Conservation (phyloP, 306 rosid genomes). For the Ceratonia siliqua region DNA sequence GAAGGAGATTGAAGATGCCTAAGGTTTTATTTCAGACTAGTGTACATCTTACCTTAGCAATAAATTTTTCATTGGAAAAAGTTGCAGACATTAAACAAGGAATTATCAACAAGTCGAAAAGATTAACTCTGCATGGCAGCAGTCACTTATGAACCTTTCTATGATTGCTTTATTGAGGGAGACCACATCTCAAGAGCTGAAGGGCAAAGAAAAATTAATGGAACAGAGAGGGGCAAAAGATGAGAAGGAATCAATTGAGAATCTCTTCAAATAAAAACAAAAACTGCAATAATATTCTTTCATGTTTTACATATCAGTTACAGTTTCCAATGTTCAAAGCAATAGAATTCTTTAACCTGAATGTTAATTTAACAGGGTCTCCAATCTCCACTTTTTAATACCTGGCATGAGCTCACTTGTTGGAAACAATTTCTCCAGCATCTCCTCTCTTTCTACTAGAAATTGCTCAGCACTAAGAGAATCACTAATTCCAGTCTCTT, state of each 20-base stretch:
- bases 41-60: neutral
- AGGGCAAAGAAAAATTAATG: neutral
- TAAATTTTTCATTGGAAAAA: neutral
- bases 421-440: slow-evolving; percentile 74
- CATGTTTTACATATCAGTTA: too few relatives aligned
- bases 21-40: neutral
- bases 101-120: neutral
- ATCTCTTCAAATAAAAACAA: too few relatives aligned
- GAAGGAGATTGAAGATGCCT: neutral
- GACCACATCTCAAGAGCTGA: neutral
- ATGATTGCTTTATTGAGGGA: neutral
- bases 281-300: too few relatives aligned
- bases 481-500: slow-evolving; percentile 71
- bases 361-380: neutral
- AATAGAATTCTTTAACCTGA: too few relatives aligned
- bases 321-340: too few relatives aligned
- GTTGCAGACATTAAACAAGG: neutral
- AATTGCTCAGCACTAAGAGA: slow-evolving; percentile 72
- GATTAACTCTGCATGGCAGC: neutral
- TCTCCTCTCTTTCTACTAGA: slow-evolving; percentile 75
- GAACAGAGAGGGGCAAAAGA: too few relatives aligned
- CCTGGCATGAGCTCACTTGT: slow-evolving; percentile 88
- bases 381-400: slow-evolving; percentile 29
- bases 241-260: too few relatives aligned
- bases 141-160: neutral